Base-by-base conservation (phyloP, 1,284 basidiomycete genomes). In the Ceratobasidium sp. region DNA sequence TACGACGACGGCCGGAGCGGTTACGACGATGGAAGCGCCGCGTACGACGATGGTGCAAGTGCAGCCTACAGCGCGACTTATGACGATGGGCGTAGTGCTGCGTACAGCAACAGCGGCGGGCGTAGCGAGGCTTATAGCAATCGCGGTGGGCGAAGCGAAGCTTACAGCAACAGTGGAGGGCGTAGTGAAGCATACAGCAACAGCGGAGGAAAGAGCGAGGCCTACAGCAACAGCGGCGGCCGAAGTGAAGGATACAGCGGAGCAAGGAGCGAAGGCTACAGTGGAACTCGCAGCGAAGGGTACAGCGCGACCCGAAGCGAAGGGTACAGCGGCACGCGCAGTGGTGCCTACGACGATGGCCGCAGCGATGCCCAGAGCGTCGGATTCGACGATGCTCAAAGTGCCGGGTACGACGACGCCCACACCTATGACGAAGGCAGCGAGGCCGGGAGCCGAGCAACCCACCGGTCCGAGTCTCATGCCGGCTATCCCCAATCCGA, bases 1-100 rank as follows among this genome's bases (percentile, higher is more conserved):
- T 69, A 69, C 65, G 65, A 69, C 36, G 65, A 69, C 26, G 65
- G 65, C 9, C 65, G 53, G 1, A 69, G 62, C 26, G 62, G 65
- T 8, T 69, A 50, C 28, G 50, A 58, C 41, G 65, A 53, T 36
- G 62, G 23, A 23, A 36, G 39, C 8, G 39, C 34, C 21, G 36
- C 34, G n/a, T 60, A 60, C 39, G 58, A 60, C 58, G 58, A 60
- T 45, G 58, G 34, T 8, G 34, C 14, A 2, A 60, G 58, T 23
- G 50, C 50, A 9, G 18, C 23, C 8, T 53, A 53, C 23, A 43
- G 39, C 43, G 46, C 34, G n/a, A 45, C 45, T 10, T 46, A 50
- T 28, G 50, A 58, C 53, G 65, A 53, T 21, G 62, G 36, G 1
- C 12, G 28, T 9, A 69, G 62, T n/a, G 34, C 53, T 5, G 32